Base-by-base conservation (phyloP, 148 eudicot species). In the Drosera capensis region DNA sequence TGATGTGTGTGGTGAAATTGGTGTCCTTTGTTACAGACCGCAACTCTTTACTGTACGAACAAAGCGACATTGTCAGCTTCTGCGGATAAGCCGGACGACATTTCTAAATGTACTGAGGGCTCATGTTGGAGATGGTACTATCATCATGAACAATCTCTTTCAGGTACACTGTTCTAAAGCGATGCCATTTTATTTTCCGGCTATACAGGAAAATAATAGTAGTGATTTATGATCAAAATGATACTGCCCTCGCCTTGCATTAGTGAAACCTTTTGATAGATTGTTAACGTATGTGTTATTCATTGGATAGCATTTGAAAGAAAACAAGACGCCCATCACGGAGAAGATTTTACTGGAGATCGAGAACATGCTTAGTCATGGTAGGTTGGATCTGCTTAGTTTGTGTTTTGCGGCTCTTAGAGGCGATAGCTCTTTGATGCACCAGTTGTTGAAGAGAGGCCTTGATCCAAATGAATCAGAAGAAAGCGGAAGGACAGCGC, bases 401-500 rank as follows among this genome's bases (percentile, higher is more conserved):
- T 50, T 79, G 36, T 71, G 81, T 58, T 75, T 79, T 53, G 86
- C 86, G 0, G 55, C 86, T 20, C 68, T 63, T 14, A 54, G 86
- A 56, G 79, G 71, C 24, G 80, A 79, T 14, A 76, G 75, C 12
- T 20, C 66, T 8, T 46, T 90, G 55, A 62, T 90, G 62, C 71
- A 63, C 35, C 72, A 74, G 34, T 42, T 80, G 64, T 58, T 84
- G 63, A 77, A 67, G 54, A 72, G 71, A 8, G 99, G 95, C 48
- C 67, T 81, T 1, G 95, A 90, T 65, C 88, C 99, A 12, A 90
- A 90, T 41, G 99, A 90, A 54, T 69, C 86, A 3, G 99, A 90
- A 51, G 72, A 75, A 25, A 72, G 61, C 31, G 88, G 93, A 46
- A 78, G 86, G 56, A 75, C 94, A 23, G 82, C 99, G 41, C 65